Evolutionary conservation across 2,329 filamentous ascomycete genomes (phyloP), one percentile per base, ranked within the genome.

Genomic region (Mycosphaerelloides madeirae): DNA sequence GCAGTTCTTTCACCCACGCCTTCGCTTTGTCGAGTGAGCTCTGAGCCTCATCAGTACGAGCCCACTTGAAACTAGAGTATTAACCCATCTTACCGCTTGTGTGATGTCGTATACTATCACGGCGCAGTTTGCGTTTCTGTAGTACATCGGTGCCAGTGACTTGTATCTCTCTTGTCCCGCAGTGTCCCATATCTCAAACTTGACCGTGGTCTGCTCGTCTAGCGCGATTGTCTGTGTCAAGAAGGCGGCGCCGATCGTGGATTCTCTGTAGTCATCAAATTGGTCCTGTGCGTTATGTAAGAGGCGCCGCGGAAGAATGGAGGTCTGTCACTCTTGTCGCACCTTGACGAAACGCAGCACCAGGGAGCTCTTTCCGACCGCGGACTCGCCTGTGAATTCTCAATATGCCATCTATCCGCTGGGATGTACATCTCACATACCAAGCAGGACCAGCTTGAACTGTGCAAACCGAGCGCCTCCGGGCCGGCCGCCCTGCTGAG

Each of bases 121-220:
- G 47, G 94, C 93, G 73, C 93, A 97, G 80, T 98, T 97, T 59
- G 94, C 94, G 68, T 98, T 98, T 61, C 94, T 79, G 75, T 98
- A 98, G 77, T 98, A 98, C 93, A 98, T 98, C 61, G 93, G 93
- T 28, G 93, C 93, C 56, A 98, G 78, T 11, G 93, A 97, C 78
- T 97, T 97, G 80, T 97, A 98, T 65, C 94, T 83, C 73, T 98
- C 93, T 74, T 98, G 93, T 53, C 93, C 93, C 53, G 93, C 93
- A 8, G 93, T 98, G 71, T 96, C 90, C 90, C 93, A 98, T 66
- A 98, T 98, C 73, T 98, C 93, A 65, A 98, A 98, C 77, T 98
- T 98, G 71, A 98, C 91, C 44, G 93, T 98, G 48, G 93, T 97
- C 71, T 83, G 93, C 66, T 97, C 93, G 68, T 97, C 91, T 70